Evolutionary conservation across 352 stramenopile genomes (phyloP).

Genomic region (Globisporangium carolinianum): DNA sequence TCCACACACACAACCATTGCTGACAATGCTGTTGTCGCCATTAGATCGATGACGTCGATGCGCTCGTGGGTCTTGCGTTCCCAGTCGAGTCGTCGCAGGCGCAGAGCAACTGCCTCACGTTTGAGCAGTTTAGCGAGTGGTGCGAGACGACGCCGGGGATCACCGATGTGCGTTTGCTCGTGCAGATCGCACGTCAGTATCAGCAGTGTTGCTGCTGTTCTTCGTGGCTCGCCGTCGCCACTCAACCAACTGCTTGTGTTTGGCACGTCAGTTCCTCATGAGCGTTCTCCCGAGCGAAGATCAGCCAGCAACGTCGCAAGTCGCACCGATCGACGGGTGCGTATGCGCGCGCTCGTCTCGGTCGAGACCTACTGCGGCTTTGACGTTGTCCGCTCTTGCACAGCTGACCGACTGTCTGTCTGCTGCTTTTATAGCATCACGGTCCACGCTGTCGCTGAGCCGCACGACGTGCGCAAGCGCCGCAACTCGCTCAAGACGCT

Average conservation of each 20-base stretch:
- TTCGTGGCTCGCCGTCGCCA: background rate
- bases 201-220: background rate
- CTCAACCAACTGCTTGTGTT: too few relatives aligned
- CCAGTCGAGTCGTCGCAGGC: slow-evolving; percentile 18
- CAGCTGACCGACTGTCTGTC: too few relatives aligned
- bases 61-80: slow-evolving; percentile 81
- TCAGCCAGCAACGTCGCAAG: slow-evolving; percentile 13
- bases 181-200: background rate
- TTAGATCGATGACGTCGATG: slow-evolving; percentile 67
- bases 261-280: slow-evolving; percentile 50
- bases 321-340: slow-evolving; percentile 30
- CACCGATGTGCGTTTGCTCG: slow-evolving; percentile 37
- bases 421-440: slow-evolving; percentile 2
- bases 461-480: slow-evolving; percentile 19
- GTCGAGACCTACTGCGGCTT: background rate
- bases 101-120: slow-evolving; percentile 61
- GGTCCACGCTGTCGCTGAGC: slow-evolving; percentile 2
- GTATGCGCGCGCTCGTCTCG: background rate
- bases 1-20: too few relatives aligned
- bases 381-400: too few relatives aligned
- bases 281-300: slow-evolving; percentile 71
- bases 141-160: slow-evolving; percentile 75
- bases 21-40: background rate
- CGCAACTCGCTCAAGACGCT: slow-evolving; percentile 48
- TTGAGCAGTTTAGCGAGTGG: slow-evolving; percentile 85